Base-by-base conservation (phyloP, 768 basidiomycete genomes). In the Gymnopilus dilepis region DNA sequence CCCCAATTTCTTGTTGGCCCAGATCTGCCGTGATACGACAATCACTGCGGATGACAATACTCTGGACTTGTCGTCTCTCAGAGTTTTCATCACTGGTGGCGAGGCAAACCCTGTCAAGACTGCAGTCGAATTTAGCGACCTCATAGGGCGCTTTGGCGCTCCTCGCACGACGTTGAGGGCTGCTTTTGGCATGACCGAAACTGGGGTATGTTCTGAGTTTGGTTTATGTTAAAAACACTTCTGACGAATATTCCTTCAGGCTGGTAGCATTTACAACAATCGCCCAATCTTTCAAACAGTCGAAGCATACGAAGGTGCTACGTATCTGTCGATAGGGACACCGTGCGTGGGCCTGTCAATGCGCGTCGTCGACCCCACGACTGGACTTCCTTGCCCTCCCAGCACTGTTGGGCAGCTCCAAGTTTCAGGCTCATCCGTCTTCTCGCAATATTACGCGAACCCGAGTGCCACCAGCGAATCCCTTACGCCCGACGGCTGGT, bases 121-220 rank as follows among this genome's bases (percentile, higher is more conserved):
- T 19, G 53, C 53, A 5, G 53, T 55, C 1, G 53, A 55, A 41
- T 55, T 55, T 21, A 40, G 34, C 53, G 34, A 55, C 26, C 33
- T 55, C 19, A 37, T 55, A 9, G 53, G 41, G 24, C 53, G 53
- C 2, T 55, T 55, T 22, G 53, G 53, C 1, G 53, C 53, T 9
- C 33, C 33, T 3, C 19, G 53, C n/a, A 40, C 33, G 24, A 26
- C 53, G 2, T 15, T 55, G 2, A 38, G 53, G 12, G 53, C 53
- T 2, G 53, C 34, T 9, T 55, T 55, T 24, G 34, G 53, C 15
- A 55, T 55, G 53, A 55, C 53, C 22, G 53, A 55, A n/a, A 55
- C 53, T 26, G 33, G 53, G 5, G 53, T 55, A 17, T 17, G 53
- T 55, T 1, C 19, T 40, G n/a, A n/a, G n/a, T n/a, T n/a, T n/a